Evolutionary conservation across 2,329 filamentous ascomycete genomes (phyloP), one percentile per base, ranked within the genome.

Genomic region (Neospermospora avenae): DNA sequence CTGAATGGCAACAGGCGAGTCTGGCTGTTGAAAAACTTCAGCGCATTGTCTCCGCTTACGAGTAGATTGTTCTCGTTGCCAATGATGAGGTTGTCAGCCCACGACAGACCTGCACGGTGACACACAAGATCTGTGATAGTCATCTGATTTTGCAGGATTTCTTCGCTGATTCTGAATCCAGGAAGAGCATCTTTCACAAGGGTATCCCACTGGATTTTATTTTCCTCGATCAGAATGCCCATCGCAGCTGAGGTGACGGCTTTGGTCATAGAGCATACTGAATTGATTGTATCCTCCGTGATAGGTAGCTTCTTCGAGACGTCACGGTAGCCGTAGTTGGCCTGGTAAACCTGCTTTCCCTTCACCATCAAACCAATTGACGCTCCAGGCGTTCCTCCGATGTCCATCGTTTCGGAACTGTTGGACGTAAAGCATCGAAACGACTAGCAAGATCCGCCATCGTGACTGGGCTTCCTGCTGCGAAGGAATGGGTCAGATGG

Each of bases 61-160:
- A 41, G 14, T 6, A 41, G 13, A 3, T 41, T n/a, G 52, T 41
- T 41, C 31, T 57, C 25, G 10, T 22, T 13, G 5, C 52, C 52
- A 6, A 60, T 13, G 31, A 39, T 53, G 31, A 46, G 16, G 16
- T 46, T 56, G 41, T 60, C 48, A 4, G 22, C 28, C 16, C 52
- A 22, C 11, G 22, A 13, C 24, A 56, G n/a, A 10, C 60, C 60
- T 25, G 51, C 42, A 2, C 52, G 60, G 35, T 59, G 57, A 20
- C 44, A 16, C 8, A 62, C 44, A 16, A 58, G 41, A 57, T 62
- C 57, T 16, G 31, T 35, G 24, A 62, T 24, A 1, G 49, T 62
- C 8, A 34, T 35, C 4, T 14, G 20, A n/a, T 24, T 8, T 14
- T 35, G 35, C 31, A 55, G 35, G 8, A 55, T 39, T 10, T 35